Evolutionary conservation across 2,329 filamentous ascomycete genomes (phyloP), one percentile per base, ranked within the genome.

Genomic region (Paecilomyces formosus): DNA sequence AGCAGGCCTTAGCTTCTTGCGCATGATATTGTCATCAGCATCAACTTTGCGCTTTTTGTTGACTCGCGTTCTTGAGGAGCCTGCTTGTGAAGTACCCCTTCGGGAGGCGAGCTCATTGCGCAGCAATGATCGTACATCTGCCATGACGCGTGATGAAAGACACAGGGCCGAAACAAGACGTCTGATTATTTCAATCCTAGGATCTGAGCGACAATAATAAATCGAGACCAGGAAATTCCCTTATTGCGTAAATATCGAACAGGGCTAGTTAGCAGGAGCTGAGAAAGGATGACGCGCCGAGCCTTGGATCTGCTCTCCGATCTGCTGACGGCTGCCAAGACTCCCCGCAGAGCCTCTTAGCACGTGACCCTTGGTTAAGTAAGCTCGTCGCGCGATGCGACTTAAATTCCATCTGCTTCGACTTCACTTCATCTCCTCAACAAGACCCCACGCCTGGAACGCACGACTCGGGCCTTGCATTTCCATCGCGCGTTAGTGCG

Each of bases 101-200:
- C 90, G 86, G 61, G 88, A 83, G 58, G 86, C 85, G 64, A 90
- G 86, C 74, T 93, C 88, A 68, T 87, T 88, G 65, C 89, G 88
- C 59, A 95, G 82, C 54, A 96, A 83, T 35, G 89, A 84, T 66
- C 91, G 88, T 26, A 90, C 87, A 73, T 95, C 90, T 64, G 89
- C 81, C 89, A 94, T 93, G 35, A 18, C 39, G 52, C 64, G 30
- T 56, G 15, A 26, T 21, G 9, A 35, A 15, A 24, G 18, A 39
- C n/a, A 26, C 24, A 26, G 45, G 57, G 26, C 13, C 58, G n/a
- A 28, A 57, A 53, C 55, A 9, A 26, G 21, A 33, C 13, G 53
- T 1, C 35, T 55, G 9, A 8, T n/a, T 31, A 52, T 24, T n/a
- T 26, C 24, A 31, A 31, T 31, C 11, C 11, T 9, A 31, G 11